Conservation (phyloP, 2,329 filamentous ascomycete genomes). For the Massarina eburnea region DNA sequence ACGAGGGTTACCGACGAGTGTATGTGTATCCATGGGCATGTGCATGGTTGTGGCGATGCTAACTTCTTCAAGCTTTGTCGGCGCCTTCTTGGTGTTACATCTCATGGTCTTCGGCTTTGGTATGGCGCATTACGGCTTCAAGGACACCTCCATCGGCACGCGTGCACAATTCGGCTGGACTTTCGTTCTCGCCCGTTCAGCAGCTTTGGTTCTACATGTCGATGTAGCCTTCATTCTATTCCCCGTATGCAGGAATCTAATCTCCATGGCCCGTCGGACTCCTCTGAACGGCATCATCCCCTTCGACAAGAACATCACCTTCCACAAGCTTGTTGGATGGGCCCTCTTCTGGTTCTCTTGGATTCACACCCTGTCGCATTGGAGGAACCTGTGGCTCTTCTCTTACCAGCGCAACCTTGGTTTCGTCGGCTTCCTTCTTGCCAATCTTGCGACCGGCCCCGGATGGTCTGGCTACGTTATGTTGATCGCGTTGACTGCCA, state of each 20-base stretch:
- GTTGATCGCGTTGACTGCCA: conserved; percentile 75
- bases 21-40: conserved; percentile 47
- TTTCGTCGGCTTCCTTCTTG: conserved; percentile 74
- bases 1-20: conserved; percentile 81
- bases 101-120: conserved; percentile 77
- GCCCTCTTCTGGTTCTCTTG: conserved; percentile 87
- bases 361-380: conserved; percentile 83
- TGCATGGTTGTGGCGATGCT: conserved; percentile 14
- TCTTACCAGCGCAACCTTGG: conserved; percentile 73
- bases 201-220: conserved; percentile 77
- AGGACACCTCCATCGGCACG: conserved; percentile 68
- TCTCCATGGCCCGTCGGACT: conserved; percentile 77
- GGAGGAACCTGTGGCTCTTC: conserved; percentile 83
- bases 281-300: conserved; percentile 84
- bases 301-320: conserved; percentile 87
- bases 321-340: conserved; percentile 83
- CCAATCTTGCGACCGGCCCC: conserved; percentile 76
- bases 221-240: conserved; percentile 79
- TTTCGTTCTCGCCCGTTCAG: conserved; percentile 73
- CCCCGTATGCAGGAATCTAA: conserved; percentile 80
- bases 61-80: conserved; percentile 65
- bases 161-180: conserved; percentile 72
- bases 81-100: conserved; percentile 72
- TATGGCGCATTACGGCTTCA: conserved; percentile 77
- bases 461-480: conserved; percentile 88